Evolutionary conservation across 192 early-diverging fungal genomes (phyloP), one percentile per base, ranked within the genome.

Genomic region (Umbelopsis sp.): DNA sequence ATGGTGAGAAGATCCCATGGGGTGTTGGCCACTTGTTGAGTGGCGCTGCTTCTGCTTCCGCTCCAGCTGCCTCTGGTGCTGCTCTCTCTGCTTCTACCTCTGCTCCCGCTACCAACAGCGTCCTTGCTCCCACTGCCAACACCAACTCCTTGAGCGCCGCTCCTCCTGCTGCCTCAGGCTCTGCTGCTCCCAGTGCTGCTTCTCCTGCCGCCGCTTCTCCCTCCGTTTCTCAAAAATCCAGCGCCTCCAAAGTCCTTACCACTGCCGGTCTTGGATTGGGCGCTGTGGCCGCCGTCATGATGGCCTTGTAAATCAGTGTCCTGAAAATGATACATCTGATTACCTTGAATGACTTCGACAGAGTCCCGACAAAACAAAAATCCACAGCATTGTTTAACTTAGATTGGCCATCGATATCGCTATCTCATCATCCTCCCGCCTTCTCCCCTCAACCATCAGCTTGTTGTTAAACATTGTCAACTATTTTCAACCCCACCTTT

Each of bases 1-100:
- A 78, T 44, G 72, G 72, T 68, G 18, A 25, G 16, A 68, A 72
- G 46, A 77, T 77, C 30, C 70, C 70, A n/a, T 77, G 75, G 75
- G 75, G 75, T 50, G 51, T 72, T 49, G 75, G 75, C 21, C 33
- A 53, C 3, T 46, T 74, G 13, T 12, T 66, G 11, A 25, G 27
- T 44, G 67, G 25, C 3, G 33, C 27, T 65, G 25, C 47, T 27
- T 30, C 12, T 33, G 64, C 27, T 23, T 47, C 33, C 22, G 46
- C 27, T 30, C 27, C 27, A 30, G 33, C 27, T 65, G 25, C 47
- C 15, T 30, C 12, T 33, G 64, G 15, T 23, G 49, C 33, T 23
- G 49, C 33, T 27, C 23, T 41, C n/a, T 35, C 21, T 41, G 64
- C 30, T 67, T 25, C 65, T 47, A 8, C 61, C 2, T 46, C 58